These are phyloP conservation scores for Amaranthus hypochondriacus DNA, from an alignment of 148 eudicot genomes.

Conservation along the genomic window DNA sequence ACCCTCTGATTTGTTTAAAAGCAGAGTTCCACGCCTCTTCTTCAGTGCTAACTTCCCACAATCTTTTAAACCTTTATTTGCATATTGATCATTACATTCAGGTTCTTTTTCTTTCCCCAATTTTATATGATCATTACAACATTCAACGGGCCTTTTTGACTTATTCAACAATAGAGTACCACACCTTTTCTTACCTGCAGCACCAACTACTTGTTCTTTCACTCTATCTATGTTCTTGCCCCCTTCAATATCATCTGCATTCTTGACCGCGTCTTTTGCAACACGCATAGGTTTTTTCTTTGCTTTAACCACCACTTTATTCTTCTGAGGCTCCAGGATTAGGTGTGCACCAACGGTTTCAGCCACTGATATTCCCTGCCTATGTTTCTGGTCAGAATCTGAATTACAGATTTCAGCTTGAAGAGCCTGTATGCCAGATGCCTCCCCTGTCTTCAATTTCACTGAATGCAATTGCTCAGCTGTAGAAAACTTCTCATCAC, in stretches of 20 bases:
- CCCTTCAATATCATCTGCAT: conserved; percentile 17
- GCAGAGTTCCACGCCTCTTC: conserved; percentile 27
- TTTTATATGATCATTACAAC: neutral
- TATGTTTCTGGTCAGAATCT: conserved; percentile 11
- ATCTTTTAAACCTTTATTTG: conserved; percentile 26
- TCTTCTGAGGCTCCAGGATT: conserved; percentile 32
- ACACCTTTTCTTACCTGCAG: conserved; percentile 21
- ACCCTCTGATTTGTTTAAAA: conserved; percentile 28
- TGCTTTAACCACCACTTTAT: conserved; percentile 31
- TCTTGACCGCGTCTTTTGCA: conserved; percentile 8
- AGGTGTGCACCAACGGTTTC: conserved; percentile 23
- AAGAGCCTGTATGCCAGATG: conserved; percentile 13
- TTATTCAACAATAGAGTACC: conserved; percentile 20
- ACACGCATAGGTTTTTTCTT: conserved; percentile 25
- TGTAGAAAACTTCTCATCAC: conserved; percentile 10
- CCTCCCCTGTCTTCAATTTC: conserved; percentile 11
- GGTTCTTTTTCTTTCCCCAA: neutral
- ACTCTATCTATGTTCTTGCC: conserved; percentile 3
- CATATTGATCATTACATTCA: conserved; percentile 17
- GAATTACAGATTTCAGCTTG: conserved; percentile 20
- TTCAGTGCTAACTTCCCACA: conserved; percentile 17
- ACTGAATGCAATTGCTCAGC: conserved; percentile 13
- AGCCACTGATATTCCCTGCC: conserved; percentile 23
- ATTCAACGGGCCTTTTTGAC: conserved; percentile 5
- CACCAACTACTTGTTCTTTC: conserved; percentile 21